A percentile compares a stretch with the other conserved stretches of the same genome.
phyloP scores from a whole-genome alignment of 345 rosid genomes.

The Eucalyptus curtisii region DNA sequence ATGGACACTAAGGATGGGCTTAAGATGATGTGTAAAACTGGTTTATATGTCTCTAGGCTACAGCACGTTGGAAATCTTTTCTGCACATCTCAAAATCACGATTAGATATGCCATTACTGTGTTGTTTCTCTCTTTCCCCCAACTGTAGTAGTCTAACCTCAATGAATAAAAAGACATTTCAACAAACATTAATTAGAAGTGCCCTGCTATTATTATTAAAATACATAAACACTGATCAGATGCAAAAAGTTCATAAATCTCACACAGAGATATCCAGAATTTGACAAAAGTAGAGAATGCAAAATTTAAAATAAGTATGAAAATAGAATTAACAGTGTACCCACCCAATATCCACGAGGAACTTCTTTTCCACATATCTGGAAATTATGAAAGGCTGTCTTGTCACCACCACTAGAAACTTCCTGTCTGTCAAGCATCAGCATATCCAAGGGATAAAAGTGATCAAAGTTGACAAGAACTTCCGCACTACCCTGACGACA shows the following conservation, averaged over 20 bases:
- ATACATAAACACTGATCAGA: not conserved
- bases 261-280: not conserved
- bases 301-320: not conserved
- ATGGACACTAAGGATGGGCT: not conserved
- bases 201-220: not conserved
- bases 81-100: not conserved
- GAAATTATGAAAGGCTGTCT: constrained; percentile 22
- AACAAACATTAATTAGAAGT: not conserved
- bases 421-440: constrained; percentile 21
- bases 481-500: constrained; percentile 96
- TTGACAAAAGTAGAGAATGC: not conserved
- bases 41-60: not conserved
- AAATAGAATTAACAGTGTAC: not conserved
- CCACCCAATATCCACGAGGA: constrained; percentile 97
- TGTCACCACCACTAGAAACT: constrained; percentile 7
- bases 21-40: not conserved
- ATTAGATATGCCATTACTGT: not conserved
- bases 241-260: not conserved
- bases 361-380: constrained; percentile 88
- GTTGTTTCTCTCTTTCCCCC: not conserved
- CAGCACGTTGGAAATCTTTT: not conserved
- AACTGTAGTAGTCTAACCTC: not conserved
- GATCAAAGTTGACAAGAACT: constrained; percentile 74
- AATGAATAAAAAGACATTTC: not conserved
- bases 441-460: constrained; percentile 43